Evolutionary conservation across 2,329 filamentous ascomycete genomes (phyloP), one percentile per base, ranked within the genome.

Genomic region (Massarina eburnea): DNA sequence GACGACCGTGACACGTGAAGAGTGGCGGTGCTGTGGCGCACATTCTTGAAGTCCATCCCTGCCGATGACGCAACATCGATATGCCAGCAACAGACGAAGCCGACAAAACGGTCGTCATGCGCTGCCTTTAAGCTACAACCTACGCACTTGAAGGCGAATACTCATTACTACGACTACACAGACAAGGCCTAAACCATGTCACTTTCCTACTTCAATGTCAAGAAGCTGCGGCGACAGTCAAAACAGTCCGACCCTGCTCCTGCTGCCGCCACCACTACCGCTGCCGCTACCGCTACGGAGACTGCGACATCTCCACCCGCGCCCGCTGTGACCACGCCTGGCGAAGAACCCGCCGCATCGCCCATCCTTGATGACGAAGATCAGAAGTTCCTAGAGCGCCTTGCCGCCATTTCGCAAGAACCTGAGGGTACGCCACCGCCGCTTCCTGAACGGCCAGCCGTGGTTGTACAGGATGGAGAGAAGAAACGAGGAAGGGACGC

Each of bases 331-430:
- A 50, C 52, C 39, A 58, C 61, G 19, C 58, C 59, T 3, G 52
- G 47, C 44, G 59, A 68, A 26, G 60, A 68, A 34, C 55, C 55
- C 21, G 58, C 55, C 29, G 52, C 57, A 15, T 64, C 66, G 57
- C 61, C 75, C 5, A 75, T 84, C 2, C 62, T 84, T n/a, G 81
- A 78, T 15, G 74, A 80, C n/a, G 81, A 83, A 57, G 82, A 85
- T 50, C 79, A 84, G 54, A 71, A 74, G 41, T 84, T 83, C 54
- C 66, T 84, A 26, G 71, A 74, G 43, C 69, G 70, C 26, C 75
- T 83, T 24, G 76, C 76, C 3, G 72, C 75, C 7, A 71, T 76
- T 27, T 68, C 72, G 15, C 62, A 68, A 39, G 68, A 70, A 48
- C 65, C 66, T 9, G 67, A 70, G 49, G 60, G 65, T 27, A 58